Conservation (phyloP, 2,329 filamentous ascomycete species). For the Colletotrichum cuscutae region DNA sequence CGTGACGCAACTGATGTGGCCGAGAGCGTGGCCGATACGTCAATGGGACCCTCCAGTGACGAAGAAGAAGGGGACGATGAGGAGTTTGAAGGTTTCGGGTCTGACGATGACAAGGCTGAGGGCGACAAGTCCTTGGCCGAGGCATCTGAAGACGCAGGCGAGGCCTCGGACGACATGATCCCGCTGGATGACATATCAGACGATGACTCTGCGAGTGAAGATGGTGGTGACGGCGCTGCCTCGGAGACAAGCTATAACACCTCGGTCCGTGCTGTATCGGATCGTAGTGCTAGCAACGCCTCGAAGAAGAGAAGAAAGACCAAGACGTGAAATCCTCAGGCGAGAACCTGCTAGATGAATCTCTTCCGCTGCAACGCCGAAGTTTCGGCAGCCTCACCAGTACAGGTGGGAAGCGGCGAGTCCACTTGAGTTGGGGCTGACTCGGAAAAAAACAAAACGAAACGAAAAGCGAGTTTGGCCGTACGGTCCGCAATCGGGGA, state of each 20-base stretch:
- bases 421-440: neutral
- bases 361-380: slow-evolving; percentile 16
- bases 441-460: neutral
- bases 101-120: slow-evolving; percentile 51
- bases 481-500: neutral
- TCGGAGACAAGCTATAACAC: slow-evolving; percentile 35
- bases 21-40: slow-evolving; percentile 53
- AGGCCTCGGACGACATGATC: slow-evolving; percentile 34
- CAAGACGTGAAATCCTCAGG: slow-evolving; percentile 24
- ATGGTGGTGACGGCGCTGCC: slow-evolving; percentile 21
- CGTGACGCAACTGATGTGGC: slow-evolving; percentile 62
- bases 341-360: slow-evolving; percentile 11
- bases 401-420: slow-evolving; percentile 6
- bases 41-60: slow-evolving; percentile 39
- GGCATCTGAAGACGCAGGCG: slow-evolving; percentile 19
- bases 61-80: slow-evolving; percentile 48
- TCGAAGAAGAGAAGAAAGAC: slow-evolving; percentile 34
- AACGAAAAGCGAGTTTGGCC: neutral
- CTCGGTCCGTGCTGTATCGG: slow-evolving; percentile 30
- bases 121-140: slow-evolving; percentile 34
- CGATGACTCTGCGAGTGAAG: slow-evolving; percentile 34
- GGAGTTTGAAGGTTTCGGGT: slow-evolving; percentile 60
- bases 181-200: slow-evolving; percentile 27
- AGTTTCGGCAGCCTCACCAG: slow-evolving; percentile 26
- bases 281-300: slow-evolving; percentile 21